Conservation (phyloP, 78 protist species). For the Cavenderia fasciculata region DNA sequence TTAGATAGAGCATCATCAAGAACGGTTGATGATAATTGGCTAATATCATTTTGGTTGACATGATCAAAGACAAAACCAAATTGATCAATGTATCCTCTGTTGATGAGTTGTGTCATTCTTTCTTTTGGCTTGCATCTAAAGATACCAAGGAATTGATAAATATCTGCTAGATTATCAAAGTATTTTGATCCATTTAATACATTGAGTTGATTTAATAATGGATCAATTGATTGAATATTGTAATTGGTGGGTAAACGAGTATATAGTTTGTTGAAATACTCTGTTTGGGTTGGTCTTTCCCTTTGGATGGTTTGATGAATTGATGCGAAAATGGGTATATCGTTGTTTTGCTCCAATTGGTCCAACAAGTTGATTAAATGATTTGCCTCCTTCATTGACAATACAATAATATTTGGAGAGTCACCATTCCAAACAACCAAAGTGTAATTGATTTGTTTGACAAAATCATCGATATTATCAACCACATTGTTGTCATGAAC, state of each 20-base stretch:
- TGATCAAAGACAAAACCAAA: too few species aligned
- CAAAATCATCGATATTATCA: not conserved
- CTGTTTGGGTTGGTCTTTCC: not conserved
- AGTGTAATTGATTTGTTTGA: not conserved
- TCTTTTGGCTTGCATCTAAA: not conserved
- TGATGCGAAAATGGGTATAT: not conserved
- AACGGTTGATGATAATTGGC: too few species aligned
- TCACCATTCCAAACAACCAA: not conserved
- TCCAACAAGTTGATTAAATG: too few species aligned
- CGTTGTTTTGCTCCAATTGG: not conserved
- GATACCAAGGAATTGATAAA: not conserved
- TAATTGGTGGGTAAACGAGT: not conserved
- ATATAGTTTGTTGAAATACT: not conserved
- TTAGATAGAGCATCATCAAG: too few species aligned
- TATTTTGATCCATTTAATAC: constrained; percentile 3
- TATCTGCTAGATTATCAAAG: not conserved
- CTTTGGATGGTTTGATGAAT: not conserved
- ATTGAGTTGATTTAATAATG: not conserved
- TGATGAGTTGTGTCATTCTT: too few species aligned
- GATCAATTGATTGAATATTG: not conserved
- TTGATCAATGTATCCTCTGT: too few species aligned
- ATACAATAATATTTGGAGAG: not conserved
- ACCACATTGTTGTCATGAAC: not conserved
- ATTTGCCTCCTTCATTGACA: not conserved
- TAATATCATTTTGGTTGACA: too few species aligned